A percentile compares a stretch with the other conserved stretches of the same genome.
These are phyloP conservation scores for Symbiodinium natans DNA, from an alignment of 73 alveolate species.

Conservation along the genomic window DNA sequence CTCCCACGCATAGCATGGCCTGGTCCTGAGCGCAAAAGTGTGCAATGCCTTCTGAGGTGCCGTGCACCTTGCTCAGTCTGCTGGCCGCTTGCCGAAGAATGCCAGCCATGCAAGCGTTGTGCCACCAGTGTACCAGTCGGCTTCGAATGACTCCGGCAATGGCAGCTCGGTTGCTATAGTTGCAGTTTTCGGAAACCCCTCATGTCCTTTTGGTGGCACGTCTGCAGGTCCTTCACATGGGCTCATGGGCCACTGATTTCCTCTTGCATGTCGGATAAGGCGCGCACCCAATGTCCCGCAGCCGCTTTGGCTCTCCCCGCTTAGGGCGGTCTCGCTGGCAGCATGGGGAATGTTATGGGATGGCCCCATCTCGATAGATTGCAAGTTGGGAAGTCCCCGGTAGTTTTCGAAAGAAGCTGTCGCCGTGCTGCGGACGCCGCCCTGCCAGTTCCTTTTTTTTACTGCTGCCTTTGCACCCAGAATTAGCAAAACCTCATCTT, in stretches of 20 bases:
- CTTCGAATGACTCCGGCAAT: neutral
- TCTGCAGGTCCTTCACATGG: neutral
- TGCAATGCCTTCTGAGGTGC: conserved; percentile 4
- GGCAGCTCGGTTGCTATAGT: neutral
- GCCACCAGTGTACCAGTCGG: conserved; percentile 61
- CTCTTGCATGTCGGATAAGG: no score
- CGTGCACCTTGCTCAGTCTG: conserved; percentile 27
- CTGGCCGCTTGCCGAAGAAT: conserved; percentile 57
- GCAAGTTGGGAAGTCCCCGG: no score
- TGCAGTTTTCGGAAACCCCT: neutral
- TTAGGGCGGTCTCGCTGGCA: conserved; percentile 8
- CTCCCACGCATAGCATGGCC: no score
- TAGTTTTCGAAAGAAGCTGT: no score
- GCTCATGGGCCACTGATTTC: no score
- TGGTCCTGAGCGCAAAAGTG: no score
- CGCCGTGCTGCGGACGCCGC: neutral
- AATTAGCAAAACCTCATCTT: neutral
- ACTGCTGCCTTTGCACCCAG: conserved; percentile 7
- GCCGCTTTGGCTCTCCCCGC: conserved; percentile 47
- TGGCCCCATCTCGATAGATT: no score
- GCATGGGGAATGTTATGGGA: neutral
- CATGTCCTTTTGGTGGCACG: neutral
- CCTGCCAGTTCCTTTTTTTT: neutral
- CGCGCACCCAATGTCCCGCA: no score
- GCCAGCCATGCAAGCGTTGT: conserved; percentile 54